Percentiles rank a stretch among this genome's conserved stretches.
Conservation (phyloP, 2,329 filamentous ascomycete species). For the Aphanoascus verrucosus region DNA sequence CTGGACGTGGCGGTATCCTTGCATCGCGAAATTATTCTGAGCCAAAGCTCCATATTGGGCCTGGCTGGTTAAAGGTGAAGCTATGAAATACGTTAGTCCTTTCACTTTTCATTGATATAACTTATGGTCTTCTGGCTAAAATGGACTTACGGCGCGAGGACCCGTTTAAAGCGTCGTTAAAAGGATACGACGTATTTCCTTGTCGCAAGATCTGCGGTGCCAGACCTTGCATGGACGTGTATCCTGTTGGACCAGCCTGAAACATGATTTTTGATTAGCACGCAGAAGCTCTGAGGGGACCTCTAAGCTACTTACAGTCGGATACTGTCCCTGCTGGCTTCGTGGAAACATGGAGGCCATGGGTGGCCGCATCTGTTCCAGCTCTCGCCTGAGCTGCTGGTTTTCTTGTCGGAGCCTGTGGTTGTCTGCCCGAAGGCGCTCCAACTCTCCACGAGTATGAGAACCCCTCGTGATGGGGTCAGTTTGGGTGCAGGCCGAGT, state of each 20-base stretch:
- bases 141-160: neutral
- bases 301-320: neutral
- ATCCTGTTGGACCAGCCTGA: neutral
- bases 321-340: neutral
- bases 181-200: neutral
- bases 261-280: neutral
- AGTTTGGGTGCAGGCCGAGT: conserved; percentile 19
- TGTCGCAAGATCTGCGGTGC: neutral
- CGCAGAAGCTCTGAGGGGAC: neutral
- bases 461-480: conserved; percentile 20
- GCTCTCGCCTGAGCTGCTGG: conserved; percentile 9
- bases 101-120: neutral
- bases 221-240: conserved; percentile 1
- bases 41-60: neutral
- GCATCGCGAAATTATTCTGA: neutral
- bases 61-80: neutral
- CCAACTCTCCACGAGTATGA: conserved; percentile 18
- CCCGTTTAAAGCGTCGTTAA: neutral
- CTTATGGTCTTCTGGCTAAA: neutral
- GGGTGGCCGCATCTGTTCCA: conserved; percentile 1
- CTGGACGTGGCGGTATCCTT: neutral
- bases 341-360: neutral
- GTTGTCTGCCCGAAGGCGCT: conserved; percentile 8
- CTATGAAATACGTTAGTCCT: neutral
- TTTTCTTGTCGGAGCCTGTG: conserved; percentile 14